phyloP scores from a whole-genome alignment of 2,329 filamentous ascomycete species.

The Ophiocordyceps unilateralis region DNA sequence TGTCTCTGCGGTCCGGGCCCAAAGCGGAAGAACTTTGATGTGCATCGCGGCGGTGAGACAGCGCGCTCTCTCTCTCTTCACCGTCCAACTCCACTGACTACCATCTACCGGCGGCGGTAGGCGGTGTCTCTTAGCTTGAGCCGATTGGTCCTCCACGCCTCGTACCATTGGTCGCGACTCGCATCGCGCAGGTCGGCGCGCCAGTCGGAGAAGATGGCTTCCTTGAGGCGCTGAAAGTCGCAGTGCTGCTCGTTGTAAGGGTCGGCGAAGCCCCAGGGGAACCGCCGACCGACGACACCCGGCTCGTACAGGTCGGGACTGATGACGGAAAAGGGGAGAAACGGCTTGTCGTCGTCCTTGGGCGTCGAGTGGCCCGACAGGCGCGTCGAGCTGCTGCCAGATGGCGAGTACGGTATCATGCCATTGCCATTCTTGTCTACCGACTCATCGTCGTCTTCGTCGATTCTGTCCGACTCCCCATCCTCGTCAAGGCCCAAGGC shows the following conservation, averaged over 20 bases:
- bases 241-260: slow-evolving; percentile 84
- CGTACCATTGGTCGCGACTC: slow-evolving; percentile 86
- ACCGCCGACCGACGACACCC: slow-evolving; percentile 63
- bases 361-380: slow-evolving; percentile 27
- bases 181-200: slow-evolving; percentile 77
- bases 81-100: too few relatives aligned
- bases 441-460: slow-evolving; percentile 42
- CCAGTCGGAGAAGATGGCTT: slow-evolving; percentile 89
- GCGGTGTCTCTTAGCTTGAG: slow-evolving; percentile 37
- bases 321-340: slow-evolving; percentile 80
- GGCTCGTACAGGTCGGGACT: slow-evolving; percentile 85
- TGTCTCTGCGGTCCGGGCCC: too few relatives aligned
- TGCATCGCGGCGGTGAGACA: too few relatives aligned
- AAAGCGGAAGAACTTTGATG: too few relatives aligned
- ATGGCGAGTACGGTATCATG: background rate
- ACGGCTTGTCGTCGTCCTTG: slow-evolving; percentile 40
- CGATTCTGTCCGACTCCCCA: slow-evolving; percentile 42
- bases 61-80: too few relatives aligned
- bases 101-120: slow-evolving; percentile 15
- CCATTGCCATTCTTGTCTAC: slow-evolving; percentile 20
- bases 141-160: slow-evolving; percentile 72
- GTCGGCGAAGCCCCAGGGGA: slow-evolving; percentile 94
- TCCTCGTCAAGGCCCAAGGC: slow-evolving; percentile 70
- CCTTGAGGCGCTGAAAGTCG: slow-evolving; percentile 80
- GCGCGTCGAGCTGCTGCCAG: slow-evolving; percentile 13